Base-by-base conservation (phyloP, 169 alveolate genomes). In the Eimeria acervulina region DNA sequence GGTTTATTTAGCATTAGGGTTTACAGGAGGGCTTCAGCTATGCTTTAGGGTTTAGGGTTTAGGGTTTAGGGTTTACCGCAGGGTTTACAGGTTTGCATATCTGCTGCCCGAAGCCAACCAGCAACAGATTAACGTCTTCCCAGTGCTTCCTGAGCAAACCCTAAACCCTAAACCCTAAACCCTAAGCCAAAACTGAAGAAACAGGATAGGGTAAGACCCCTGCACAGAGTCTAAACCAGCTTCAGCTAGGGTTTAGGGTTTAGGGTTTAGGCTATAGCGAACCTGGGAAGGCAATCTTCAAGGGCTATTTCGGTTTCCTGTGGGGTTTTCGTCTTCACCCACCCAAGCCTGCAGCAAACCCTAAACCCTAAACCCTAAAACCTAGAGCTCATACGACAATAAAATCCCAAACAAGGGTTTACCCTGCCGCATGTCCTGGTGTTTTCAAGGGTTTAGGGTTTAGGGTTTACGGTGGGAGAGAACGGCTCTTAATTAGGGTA, bases 31-130 rank as follows among this genome's bases (percentile, higher is more conserved):
- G 6, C 17, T 5, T 6, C 40, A 15, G 28, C 36, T 28, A 70
- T 6, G 42, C 26, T 21, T 13, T 38, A 1, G 26, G 83, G 47
- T 31, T 31, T 38, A 70, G 55, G 12, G 68, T 59, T 59, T 59
- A 59, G 68, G 68, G 68, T 59, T 59, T 47, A 17, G 47, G 68
- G 76, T 87, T 38, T 52, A 92, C 96, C 92, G 31, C 40, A 38
- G 96, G 95, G 93, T 87, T 38, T 68, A 96, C 88, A 72, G 99
- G 98, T 93, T 96, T 98, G 94, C 99, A 99, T 40, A 99, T 98
- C 23, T 98, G 98, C 96, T 99, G 99, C 0, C 99, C 99, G 96
- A 98, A 99, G 4, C 99, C 99, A 15, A 99, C 99, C 72, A 99
- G 95, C 59, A 98, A 95, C 15, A 74, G 96, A 97, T 99, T 99